These are phyloP conservation scores for Hordeum vulgare DNA, from an alignment of 176 grass and related monocot species.

Conservation along the genomic window MorexV3_pseudomolecules_assembly NC_058523.1:154020239-154020738, in stretches of 20 bases:
- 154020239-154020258: background rate
- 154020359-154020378: background rate
- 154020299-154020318: constrained; percentile 7
- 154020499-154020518: background rate
- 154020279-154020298: background rate
- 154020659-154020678: no score
- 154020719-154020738: background rate
- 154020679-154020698: no score
- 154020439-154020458: constrained; percentile 34
- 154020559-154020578: background rate
- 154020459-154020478: background rate
- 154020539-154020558: background rate
- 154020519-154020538: background rate
- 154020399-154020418: constrained; percentile 5
- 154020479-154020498: background rate
- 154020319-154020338: background rate
- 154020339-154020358: background rate
- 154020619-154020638: no score
- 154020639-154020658: no score
- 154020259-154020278: background rate
- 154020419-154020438: constrained; percentile 14
- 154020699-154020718: no score
- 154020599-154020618: background rate
- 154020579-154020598: background rate
- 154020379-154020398: constrained; percentile 19